These are phyloP conservation scores for Oryza brachyantha DNA, from an alignment of 176 grass and related monocot species.

Conservation along the genomic window DNA sequence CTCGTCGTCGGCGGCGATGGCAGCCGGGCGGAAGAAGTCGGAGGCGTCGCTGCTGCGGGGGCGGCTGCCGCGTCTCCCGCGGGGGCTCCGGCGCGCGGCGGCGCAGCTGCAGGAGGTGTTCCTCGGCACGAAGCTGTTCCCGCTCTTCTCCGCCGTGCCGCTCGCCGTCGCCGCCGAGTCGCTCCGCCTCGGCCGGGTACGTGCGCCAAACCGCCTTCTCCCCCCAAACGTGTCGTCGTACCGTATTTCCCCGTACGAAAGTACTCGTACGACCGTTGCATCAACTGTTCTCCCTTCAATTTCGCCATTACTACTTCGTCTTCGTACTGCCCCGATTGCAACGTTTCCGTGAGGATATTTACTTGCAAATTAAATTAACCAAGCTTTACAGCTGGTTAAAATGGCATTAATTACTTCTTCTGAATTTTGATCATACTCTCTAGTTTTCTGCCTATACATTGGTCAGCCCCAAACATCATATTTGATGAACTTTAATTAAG, in stretches of 20 bases:
- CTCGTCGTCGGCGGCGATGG: not conserved
- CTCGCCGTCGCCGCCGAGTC: constrained; percentile 49
- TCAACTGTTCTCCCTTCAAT: no score
- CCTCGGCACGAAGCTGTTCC: constrained; percentile 59
- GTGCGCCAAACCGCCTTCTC: not conserved
- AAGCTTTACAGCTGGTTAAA: no score
- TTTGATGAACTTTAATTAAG: no score
- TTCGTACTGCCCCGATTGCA: not conserved
- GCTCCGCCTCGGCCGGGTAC: constrained; percentile 37
- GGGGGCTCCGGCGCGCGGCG: not conserved
- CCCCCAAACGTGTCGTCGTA: not conserved
- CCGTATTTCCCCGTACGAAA: no score
- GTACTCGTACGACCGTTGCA: not conserved
- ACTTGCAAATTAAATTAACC: not conserved
- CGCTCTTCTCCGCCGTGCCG: constrained; percentile 59
- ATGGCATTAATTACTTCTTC: not conserved
- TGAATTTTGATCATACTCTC: no score
- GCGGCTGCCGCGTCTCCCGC: not conserved
- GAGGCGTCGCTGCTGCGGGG: not conserved
- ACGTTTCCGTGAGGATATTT: not conserved
- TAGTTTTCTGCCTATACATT: no score
- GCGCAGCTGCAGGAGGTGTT: constrained; percentile 55
- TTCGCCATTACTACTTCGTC: no score
- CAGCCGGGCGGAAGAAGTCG: not conserved
- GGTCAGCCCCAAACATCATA: no score